Conservation (phyloP, 1,284 basidiomycete genomes). For the Erythrobasidium hasegawianum region DNA sequence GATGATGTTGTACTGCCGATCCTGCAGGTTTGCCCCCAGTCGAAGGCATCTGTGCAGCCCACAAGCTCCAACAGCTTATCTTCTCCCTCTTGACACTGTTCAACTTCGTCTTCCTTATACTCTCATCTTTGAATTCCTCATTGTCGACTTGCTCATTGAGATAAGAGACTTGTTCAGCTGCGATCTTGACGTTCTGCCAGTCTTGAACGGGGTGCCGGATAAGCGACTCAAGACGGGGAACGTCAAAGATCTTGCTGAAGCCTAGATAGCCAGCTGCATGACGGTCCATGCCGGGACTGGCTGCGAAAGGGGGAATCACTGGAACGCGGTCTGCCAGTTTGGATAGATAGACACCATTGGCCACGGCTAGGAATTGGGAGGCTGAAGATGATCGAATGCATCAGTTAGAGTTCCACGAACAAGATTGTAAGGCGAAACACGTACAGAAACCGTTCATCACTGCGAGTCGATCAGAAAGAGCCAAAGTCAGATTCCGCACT, state of each 20-base stretch:
- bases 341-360: slow-evolving; percentile 29
- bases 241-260: slow-evolving; percentile 23
- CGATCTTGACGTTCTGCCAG: slow-evolving; percentile 22
- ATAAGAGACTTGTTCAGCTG: slow-evolving; percentile 21
- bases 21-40: slow-evolving; percentile 22
- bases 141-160: not conserved
- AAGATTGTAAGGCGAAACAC: not conserved
- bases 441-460: slow-evolving; percentile 31
- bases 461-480: not conserved
- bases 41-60: slow-evolving; percentile 31
- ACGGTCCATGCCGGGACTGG: slow-evolving; percentile 9
- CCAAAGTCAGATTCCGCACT: not conserved
- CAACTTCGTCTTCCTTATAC: slow-evolving; percentile 2
- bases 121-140: slow-evolving; percentile 1
- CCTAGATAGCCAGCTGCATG: slow-evolving; percentile 22
- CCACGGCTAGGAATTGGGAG: slow-evolving; percentile 19
- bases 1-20: slow-evolving; percentile 26
- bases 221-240: slow-evolving; percentile 10
- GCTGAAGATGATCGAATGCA: not conserved
- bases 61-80: slow-evolving; percentile 28
- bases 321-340: slow-evolving; percentile 25
- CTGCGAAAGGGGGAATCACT: slow-evolving; percentile 21
- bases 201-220: slow-evolving; percentile 24
- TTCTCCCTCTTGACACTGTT: slow-evolving; percentile 24
- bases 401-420: too few species aligned